These are phyloP conservation scores for Cystobasidiopsis lactophilus DNA, from an alignment of 768 basidiomycete genomes.

Conservation along the genomic window DNA sequence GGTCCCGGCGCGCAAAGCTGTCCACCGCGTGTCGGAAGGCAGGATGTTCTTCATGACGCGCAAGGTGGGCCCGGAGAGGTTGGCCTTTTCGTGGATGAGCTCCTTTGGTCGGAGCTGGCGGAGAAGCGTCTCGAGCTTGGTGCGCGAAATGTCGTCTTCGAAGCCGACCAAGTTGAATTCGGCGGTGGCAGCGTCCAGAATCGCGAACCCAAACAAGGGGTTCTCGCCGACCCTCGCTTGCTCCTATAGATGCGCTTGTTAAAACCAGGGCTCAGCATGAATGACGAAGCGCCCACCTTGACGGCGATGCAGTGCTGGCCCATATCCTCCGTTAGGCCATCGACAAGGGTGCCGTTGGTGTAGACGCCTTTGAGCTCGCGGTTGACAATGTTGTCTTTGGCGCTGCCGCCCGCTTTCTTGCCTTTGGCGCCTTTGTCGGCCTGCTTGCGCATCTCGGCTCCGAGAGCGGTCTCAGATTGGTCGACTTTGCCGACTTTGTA, in stretches of 20 bases:
- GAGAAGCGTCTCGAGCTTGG: conserved; percentile 76
- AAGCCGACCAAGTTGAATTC: conserved; percentile 80
- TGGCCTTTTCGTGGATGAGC: conserved; percentile 37
- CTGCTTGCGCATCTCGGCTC: conserved; percentile 82
- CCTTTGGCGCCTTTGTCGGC: conserved; percentile 37
- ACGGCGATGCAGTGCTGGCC: conserved; percentile 86
- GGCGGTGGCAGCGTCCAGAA: conserved; percentile 82
- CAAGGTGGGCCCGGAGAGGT: conserved; percentile 58
- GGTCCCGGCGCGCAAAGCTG: conserved; percentile 43
- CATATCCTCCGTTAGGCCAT: conserved; percentile 74
- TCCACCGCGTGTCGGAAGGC: conserved; percentile 69
- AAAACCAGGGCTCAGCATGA: neutral
- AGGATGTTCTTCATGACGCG: conserved; percentile 61
- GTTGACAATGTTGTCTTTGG: conserved; percentile 58
- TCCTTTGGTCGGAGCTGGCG: conserved; percentile 8
- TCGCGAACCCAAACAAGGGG: conserved; percentile 56
- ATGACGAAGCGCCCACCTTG: conserved; percentile 27
- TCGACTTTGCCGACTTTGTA: conserved; percentile 64
- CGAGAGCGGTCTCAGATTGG: conserved; percentile 88
- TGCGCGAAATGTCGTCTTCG: conserved; percentile 77
- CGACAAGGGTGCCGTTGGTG: conserved; percentile 87
- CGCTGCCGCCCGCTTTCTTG: conserved; percentile 30
- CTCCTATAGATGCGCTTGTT: neutral
- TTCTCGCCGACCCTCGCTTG: conserved; percentile 13
- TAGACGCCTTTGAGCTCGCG: conserved; percentile 86